phyloP scores from a whole-genome alignment of 176 grass and related monocot species.

The Aechmea fasciata region DNA sequence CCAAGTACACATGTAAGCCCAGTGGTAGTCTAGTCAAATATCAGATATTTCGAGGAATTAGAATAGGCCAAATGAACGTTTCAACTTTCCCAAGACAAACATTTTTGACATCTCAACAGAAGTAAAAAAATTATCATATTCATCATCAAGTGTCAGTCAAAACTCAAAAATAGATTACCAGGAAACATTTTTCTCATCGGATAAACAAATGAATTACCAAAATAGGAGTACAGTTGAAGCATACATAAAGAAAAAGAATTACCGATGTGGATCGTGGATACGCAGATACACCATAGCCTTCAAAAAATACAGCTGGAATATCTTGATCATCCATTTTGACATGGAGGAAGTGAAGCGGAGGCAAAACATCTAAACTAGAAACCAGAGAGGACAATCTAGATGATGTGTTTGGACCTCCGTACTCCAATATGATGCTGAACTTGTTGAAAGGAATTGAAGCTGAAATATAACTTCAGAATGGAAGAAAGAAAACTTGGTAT shows the following conservation, averaged over 20 bases:
- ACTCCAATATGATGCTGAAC: constrained; percentile 62
- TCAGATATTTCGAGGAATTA: background rate
- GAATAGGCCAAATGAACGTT: background rate
- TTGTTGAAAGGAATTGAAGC: constrained; percentile 51
- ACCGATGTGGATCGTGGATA: constrained; percentile 39
- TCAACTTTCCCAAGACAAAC: background rate
- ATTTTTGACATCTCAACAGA: background rate
- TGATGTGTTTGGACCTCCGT: constrained; percentile 58
- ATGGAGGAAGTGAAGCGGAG: constrained; percentile 64
- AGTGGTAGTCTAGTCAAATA: background rate
- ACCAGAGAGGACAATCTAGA: constrained; percentile 44
- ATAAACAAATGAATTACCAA: constrained; percentile 5
- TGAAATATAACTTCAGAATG: constrained; percentile 46
- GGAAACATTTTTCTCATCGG: constrained; percentile 10
- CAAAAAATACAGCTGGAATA: constrained; percentile 30
- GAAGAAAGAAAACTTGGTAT: constrained; percentile 13
- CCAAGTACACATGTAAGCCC: background rate
- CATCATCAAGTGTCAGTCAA: background rate
- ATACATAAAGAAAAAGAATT: constrained; percentile 13
- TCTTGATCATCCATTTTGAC: constrained; percentile 37
- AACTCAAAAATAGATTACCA: background rate
- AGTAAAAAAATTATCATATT: background rate
- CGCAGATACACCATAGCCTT: constrained; percentile 31
- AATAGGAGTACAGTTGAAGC: constrained; percentile 8
- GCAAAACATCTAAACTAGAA: constrained; percentile 50